phyloP scores from a whole-genome alignment of 2,329 filamentous ascomycete species.

The Apiospora sp. region DNA sequence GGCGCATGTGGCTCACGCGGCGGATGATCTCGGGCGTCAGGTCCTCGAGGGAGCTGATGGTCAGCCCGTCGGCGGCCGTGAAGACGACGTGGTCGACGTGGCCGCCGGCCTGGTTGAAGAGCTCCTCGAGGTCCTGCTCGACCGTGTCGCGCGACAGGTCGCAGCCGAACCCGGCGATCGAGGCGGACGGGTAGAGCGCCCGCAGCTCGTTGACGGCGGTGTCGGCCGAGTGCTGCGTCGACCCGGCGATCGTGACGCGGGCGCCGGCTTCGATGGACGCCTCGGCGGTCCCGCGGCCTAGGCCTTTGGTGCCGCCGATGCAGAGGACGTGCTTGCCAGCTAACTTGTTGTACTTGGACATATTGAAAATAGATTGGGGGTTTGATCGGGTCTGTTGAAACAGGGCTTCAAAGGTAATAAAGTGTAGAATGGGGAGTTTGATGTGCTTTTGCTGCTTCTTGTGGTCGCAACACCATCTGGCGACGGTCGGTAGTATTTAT shows the following conservation, averaged over 20 bases:
- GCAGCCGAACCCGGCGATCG: conserved; percentile 33
- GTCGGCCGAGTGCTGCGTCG: conserved; percentile 33
- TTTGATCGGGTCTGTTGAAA: background rate
- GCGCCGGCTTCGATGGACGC: conserved; percentile 36
- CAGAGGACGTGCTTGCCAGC: conserved; percentile 41
- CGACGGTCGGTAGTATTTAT: background rate
- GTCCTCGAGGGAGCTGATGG: conserved; percentile 31
- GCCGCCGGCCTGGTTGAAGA: conserved; percentile 31
- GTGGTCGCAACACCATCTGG: background rate
- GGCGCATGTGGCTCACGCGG: conserved; percentile 40
- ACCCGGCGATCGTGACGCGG: conserved; percentile 37
- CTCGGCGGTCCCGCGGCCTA: conserved; percentile 40
- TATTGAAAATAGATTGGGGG: conserved; percentile 24
- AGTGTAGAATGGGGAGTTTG: background rate
- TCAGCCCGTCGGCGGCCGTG: conserved; percentile 42
- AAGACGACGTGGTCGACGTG: conserved; percentile 40
- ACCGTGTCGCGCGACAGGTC: conserved; percentile 35
- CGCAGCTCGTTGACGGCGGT: conserved; percentile 34
- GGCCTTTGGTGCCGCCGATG: conserved; percentile 40
- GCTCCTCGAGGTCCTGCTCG: conserved; percentile 36
- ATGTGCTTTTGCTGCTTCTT: background rate
- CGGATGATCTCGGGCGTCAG: conserved; percentile 39
- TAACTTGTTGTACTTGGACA: conserved; percentile 44
- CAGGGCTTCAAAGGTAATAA: background rate
- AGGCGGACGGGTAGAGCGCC: conserved; percentile 31